Evolutionary conservation across 2,329 filamentous ascomycete species (phyloP).

Genomic region (Colletotrichum tropicicola): DNA sequence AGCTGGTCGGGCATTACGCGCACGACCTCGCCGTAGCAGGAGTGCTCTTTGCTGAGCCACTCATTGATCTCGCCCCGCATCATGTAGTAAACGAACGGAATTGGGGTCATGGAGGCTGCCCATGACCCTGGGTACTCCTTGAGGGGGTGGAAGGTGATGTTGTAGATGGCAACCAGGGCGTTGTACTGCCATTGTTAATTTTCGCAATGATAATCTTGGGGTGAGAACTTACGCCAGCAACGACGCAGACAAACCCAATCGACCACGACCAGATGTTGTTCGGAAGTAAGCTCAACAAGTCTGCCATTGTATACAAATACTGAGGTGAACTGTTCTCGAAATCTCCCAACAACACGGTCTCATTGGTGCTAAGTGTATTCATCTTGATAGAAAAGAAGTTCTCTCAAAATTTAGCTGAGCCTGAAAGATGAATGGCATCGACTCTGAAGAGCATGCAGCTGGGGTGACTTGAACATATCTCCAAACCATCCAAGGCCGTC

Average conservation of each 20-base stretch:
- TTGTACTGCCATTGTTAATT: neutral
- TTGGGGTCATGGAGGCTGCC: neutral
- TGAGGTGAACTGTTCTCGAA: too few species aligned
- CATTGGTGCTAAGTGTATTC: too few species aligned
- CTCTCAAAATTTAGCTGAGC: too few species aligned
- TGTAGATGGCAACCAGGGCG: neutral
- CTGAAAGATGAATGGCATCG: too few species aligned
- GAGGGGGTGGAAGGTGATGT: neutral
- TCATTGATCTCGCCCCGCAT: neutral
- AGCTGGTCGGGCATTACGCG: constrained; percentile 56
- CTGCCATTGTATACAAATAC: neutral
- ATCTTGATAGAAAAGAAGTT: too few species aligned
- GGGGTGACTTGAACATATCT: too few species aligned
- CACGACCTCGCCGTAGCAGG: constrained; percentile 52
- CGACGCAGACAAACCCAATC: neutral
- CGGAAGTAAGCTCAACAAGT: too few species aligned
- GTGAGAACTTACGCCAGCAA: neutral
- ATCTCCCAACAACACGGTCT: too few species aligned
- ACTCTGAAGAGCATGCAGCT: too few species aligned
- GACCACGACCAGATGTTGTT: neutral
- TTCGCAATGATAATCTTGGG: neutral
- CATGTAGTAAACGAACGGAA: neutral
- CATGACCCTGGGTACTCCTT: neutral
- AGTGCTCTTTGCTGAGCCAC: constrained; percentile 34
- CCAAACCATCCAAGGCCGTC: too few species aligned